Evolutionary conservation across 768 basidiomycete genomes (phyloP).

Genomic region (Leccinum uliginosum): DNA sequence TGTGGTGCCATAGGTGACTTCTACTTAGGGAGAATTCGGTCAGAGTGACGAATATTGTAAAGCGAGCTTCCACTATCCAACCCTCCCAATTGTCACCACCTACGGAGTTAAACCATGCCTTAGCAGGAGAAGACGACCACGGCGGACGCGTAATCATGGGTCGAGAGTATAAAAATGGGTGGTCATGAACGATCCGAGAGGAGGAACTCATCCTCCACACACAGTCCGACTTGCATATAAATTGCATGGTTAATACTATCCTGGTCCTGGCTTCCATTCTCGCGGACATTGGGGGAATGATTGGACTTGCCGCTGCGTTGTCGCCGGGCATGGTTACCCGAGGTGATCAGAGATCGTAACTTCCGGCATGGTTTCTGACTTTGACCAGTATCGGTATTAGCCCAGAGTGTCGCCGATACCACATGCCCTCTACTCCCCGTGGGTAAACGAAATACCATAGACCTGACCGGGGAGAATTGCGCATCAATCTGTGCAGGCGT

Average conservation of each 20-base stretch:
- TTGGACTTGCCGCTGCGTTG: not conserved
- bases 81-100: not conserved
- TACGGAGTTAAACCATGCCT: not conserved
- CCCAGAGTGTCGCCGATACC: not conserved
- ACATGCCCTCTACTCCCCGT: not conserved
- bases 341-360: not conserved
- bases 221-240: not conserved
- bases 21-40: not conserved
- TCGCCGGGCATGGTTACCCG: not conserved
- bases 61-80: not conserved
- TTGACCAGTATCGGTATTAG: not conserved
- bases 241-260: not conserved
- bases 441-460: not conserved
- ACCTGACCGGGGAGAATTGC: conserved; percentile 1
- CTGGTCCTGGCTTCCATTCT: not conserved
- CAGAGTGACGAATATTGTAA: not conserved
- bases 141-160: not conserved
- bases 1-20: too few species aligned
- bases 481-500: not conserved
- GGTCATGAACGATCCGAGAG: not conserved
- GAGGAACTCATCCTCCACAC: not conserved
- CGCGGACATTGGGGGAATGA: not conserved
- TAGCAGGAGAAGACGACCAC: not conserved
- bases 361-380: not conserved
- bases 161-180: not conserved